Percentiles rank a stretch among this genome's conserved stretches.
Evolutionary conservation across 306 rosid genomes (phyloP).

Genomic region (Cicer cuneatum): DNA sequence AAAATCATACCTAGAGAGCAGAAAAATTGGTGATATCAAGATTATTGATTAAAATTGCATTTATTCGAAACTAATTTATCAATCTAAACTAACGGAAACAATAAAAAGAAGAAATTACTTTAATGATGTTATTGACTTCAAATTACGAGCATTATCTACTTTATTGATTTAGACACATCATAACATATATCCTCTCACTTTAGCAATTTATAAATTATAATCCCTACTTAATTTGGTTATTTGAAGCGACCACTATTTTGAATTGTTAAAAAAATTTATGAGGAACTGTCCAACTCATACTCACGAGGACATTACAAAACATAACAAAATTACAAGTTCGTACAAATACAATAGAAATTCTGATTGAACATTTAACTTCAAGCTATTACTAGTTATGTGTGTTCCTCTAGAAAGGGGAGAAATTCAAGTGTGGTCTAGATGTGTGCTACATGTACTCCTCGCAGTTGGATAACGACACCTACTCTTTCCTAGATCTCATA

Average conservation of each 20-base stretch:
- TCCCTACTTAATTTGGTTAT: neutral
- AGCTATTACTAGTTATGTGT: conserved; percentile 12
- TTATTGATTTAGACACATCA: conserved; percentile 49
- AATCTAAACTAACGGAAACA: too few species aligned
- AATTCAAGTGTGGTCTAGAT: conserved; percentile 40
- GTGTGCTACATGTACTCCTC: conserved; percentile 46
- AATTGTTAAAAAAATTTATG: conserved; percentile 15
- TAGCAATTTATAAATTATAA: neutral
- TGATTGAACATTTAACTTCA: neutral
- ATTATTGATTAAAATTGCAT: too few species aligned
- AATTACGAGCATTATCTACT: conserved; percentile 7
- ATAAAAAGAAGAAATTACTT: neutral
- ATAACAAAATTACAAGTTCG: neutral
- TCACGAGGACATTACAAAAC: neutral
- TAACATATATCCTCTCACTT: neutral
- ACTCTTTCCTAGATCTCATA: conserved; percentile 46
- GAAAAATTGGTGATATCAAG: too few species aligned
- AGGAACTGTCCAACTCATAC: conserved; percentile 44
- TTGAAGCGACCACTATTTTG: conserved; percentile 38
- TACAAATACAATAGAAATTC: neutral
- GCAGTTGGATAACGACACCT: conserved; percentile 52
- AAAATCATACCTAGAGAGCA: too few species aligned
- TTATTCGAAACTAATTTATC: too few species aligned
- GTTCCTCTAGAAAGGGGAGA: conserved; percentile 31
- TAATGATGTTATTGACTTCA: conserved; percentile 35